phyloP scores from a whole-genome alignment of 2,329 filamentous ascomycete species.

The Alternaria arborescens region DNA sequence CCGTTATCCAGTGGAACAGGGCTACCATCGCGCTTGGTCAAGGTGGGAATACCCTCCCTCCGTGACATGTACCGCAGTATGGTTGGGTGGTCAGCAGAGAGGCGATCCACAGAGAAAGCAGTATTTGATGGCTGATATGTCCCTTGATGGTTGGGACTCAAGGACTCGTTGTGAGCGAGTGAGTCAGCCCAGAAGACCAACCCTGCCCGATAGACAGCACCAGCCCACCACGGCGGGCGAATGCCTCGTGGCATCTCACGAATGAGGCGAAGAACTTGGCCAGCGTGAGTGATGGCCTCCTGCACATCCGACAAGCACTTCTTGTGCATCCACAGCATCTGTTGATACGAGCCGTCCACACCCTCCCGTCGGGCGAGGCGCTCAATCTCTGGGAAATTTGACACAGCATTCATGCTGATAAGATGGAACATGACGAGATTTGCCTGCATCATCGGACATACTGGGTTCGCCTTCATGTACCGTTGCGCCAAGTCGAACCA shows the following conservation, averaged over 20 bases:
- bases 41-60: constrained; percentile 61
- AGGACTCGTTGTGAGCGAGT: constrained; percentile 60
- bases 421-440: constrained; percentile 76
- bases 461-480: constrained; percentile 64
- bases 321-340: constrained; percentile 64
- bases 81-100: constrained; percentile 61
- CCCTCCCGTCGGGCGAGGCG: constrained; percentile 69
- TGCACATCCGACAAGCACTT: constrained; percentile 70
- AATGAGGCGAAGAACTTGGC: constrained; percentile 70
- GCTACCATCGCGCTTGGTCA: constrained; percentile 61
- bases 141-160: constrained; percentile 46
- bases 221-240: constrained; percentile 75
- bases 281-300: constrained; percentile 72
- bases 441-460: constrained; percentile 68
- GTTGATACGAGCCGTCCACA: constrained; percentile 65
- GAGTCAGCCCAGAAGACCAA: constrained; percentile 60
- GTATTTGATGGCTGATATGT: constrained; percentile 46
- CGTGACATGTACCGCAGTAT: constrained; percentile 63
- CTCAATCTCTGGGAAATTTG: constrained; percentile 73
- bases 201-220: constrained; percentile 70
- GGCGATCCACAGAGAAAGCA: constrained; percentile 61
- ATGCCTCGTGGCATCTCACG: constrained; percentile 67
- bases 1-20: constrained; percentile 58
- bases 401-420: constrained; percentile 73
- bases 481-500: constrained; percentile 73